These are phyloP conservation scores for Galerina marginata DNA, from an alignment of 768 basidiomycete species.

Conservation along the genomic window DNA sequence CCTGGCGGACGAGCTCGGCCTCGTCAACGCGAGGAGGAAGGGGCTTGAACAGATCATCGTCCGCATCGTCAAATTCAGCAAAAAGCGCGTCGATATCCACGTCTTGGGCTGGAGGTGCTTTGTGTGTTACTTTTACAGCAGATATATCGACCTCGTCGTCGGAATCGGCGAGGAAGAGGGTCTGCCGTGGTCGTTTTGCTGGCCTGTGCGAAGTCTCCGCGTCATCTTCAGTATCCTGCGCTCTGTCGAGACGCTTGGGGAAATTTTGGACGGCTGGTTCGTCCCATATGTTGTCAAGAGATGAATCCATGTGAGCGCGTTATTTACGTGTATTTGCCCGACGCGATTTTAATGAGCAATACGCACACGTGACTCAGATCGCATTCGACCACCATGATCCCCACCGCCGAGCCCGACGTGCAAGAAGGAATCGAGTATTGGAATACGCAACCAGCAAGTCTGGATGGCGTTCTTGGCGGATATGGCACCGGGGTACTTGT, in stretches of 20 bases:
- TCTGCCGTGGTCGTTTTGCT: constrained; percentile 35
- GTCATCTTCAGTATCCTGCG: constrained; percentile 25
- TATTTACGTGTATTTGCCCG: constrained; percentile 43
- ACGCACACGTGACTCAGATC: constrained; percentile 26
- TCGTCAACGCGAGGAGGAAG: constrained; percentile 59
- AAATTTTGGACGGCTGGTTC: constrained; percentile 45
- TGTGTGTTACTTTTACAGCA: constrained; percentile 23
- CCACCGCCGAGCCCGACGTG: constrained; percentile 50
- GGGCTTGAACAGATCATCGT: constrained; percentile 42
- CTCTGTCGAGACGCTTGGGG: constrained; percentile 19
- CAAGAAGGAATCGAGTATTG: constrained; percentile 87
- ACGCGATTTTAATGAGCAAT: constrained; percentile 30
- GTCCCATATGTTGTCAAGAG: constrained; percentile 68
- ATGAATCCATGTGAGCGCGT: constrained; percentile 48
- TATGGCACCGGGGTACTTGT: constrained; percentile 62
- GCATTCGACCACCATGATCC: constrained; percentile 12
- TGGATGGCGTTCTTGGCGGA: constrained; percentile 84
- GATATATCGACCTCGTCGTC: constrained; percentile 54
- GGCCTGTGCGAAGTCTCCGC: constrained; percentile 32
- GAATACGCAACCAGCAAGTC: constrained; percentile 77
- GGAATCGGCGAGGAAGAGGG: constrained; percentile 66
- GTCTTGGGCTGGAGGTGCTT: constrained; percentile 52
- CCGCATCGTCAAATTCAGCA: constrained; percentile 41
- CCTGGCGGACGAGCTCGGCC: constrained; percentile 57
- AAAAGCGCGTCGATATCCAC: constrained; percentile 54